Evolutionary conservation across 208 protist species (phyloP).

Genomic region (Histomonas meleagridis): DNA sequence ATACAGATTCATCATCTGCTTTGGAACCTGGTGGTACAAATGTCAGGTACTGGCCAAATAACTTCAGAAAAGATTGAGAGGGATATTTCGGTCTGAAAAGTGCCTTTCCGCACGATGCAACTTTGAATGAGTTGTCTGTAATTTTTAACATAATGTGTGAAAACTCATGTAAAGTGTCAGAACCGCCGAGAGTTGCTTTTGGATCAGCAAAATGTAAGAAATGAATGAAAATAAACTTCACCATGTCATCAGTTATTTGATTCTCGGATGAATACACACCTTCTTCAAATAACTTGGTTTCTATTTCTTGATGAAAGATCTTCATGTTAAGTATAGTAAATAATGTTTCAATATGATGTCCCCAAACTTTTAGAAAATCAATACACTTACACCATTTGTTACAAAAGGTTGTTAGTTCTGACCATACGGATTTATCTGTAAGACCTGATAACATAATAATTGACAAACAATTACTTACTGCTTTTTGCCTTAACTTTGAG

Average conservation of each 20-base stretch:
- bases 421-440: not conserved
- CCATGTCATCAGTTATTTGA: not conserved
- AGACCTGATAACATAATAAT: not conserved
- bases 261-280: not conserved
- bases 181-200: not conserved
- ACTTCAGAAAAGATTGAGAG: not conserved
- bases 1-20: not conserved
- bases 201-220: not conserved
- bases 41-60: not conserved
- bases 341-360: not conserved
- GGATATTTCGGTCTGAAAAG: not conserved
- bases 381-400: not conserved
- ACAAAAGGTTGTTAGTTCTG: not conserved
- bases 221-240: not conserved
- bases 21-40: not conserved
- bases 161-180: not conserved
- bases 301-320: not conserved
- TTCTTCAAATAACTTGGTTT: not conserved
- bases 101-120: not conserved
- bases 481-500: not conserved
- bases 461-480: not conserved
- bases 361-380: slow-evolving; percentile 10
- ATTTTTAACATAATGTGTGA: not conserved
- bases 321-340: not conserved
- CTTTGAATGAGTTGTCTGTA: not conserved